phyloP scores from a whole-genome alignment of 78 protist species.

The Planoprotostelium fungivorum region DNA sequence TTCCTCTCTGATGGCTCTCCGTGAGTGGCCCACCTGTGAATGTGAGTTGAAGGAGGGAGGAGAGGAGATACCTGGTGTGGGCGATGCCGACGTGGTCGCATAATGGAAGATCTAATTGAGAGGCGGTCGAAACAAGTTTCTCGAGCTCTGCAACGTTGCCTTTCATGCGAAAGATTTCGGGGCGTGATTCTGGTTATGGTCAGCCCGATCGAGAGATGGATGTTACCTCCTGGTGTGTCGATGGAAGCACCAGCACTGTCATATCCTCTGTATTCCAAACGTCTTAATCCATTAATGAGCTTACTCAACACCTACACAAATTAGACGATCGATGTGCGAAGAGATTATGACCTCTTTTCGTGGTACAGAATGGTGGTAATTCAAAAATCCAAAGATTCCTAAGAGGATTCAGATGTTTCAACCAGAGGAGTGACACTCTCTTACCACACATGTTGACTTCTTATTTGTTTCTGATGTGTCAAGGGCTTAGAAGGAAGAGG shows the following conservation, averaged over 20 bases:
- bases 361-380: not conserved
- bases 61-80: constrained; percentile 88
- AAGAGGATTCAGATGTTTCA: too few relatives aligned
- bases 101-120: not conserved
- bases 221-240: constrained; percentile 2
- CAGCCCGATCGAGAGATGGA: not conserved
- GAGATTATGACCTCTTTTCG: not conserved
- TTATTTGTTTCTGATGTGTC: too few relatives aligned
- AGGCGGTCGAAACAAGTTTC: not conserved
- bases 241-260: constrained; percentile 87
- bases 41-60: not conserved
- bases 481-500: too few relatives aligned
- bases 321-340: not conserved
- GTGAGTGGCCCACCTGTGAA: constrained; percentile 72
- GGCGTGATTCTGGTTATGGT: not conserved
- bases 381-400: constrained; percentile 75
- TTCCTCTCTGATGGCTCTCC: constrained; percentile 63
- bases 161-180: not conserved
- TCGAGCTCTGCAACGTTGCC: constrained; percentile 18
- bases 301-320: not conserved
- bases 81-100: constrained; percentile 72
- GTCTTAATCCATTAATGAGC: constrained; percentile 63
- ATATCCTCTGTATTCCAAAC: constrained; percentile 91
- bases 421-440: too few relatives aligned
- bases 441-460: too few relatives aligned